Conservation (phyloP, 2,329 filamentous ascomycete genomes). For the Fusarium sp. region DNA sequence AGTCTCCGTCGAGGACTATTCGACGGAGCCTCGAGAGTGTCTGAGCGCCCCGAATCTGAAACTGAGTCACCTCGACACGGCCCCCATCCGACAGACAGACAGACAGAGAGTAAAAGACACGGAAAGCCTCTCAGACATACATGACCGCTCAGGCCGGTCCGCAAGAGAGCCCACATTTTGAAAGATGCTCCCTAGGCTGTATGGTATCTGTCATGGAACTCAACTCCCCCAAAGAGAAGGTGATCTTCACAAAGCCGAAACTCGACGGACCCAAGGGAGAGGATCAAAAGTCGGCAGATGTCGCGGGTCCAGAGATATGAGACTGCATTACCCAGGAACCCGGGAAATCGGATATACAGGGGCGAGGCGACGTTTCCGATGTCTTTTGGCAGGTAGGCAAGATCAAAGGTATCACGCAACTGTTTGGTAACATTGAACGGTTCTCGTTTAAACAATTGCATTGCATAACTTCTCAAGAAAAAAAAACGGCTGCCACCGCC, state of each 20-base stretch:
- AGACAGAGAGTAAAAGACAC: not conserved
- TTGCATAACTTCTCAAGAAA: not conserved
- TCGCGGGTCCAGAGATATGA: conserved; percentile 6
- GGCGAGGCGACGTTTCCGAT: not conserved
- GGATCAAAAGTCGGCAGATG: not conserved
- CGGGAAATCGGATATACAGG: not conserved
- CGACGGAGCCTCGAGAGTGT: conserved; percentile 25
- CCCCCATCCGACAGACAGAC: conserved; percentile 9
- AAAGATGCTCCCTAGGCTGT: not conserved
- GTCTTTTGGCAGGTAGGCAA: not conserved
- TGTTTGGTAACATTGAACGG: not conserved
- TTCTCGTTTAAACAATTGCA: not conserved
- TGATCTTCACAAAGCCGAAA: not conserved
- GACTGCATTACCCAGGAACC: conserved; percentile 5
- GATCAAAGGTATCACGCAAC: not conserved
- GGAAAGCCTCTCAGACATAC: conserved; percentile 3
- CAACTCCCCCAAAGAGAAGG: not conserved
- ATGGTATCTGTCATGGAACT: not conserved
- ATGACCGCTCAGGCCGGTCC: not conserved
- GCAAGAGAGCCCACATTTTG: not conserved
- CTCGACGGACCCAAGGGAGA: conserved; percentile 17
- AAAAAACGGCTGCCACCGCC: not conserved
- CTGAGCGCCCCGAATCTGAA: conserved; percentile 35
- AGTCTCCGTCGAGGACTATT: conserved; percentile 7
- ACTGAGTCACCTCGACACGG: conserved; percentile 38